Evolutionary conservation across 352 stramenopile species (phyloP).

Genomic region (Pelagophyceae sp.): DNA sequence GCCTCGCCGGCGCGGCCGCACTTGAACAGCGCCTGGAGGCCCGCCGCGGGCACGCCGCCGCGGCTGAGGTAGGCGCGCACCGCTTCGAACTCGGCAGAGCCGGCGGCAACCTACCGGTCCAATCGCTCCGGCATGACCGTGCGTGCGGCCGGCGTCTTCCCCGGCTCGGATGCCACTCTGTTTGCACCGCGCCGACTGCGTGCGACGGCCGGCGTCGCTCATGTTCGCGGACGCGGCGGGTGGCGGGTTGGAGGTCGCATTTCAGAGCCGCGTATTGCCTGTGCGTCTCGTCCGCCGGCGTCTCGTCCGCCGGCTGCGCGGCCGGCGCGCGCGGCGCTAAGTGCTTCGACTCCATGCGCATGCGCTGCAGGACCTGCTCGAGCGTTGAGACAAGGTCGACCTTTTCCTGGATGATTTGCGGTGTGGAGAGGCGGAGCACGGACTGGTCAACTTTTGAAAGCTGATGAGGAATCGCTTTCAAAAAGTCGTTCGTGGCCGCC

Average conservation of each 20-base stretch:
- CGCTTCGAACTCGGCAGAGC: neutral
- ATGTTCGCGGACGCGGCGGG: too few species aligned
- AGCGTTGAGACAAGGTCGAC: neutral
- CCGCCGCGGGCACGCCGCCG: neutral
- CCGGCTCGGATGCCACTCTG: too few species aligned
- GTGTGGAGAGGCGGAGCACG: neutral
- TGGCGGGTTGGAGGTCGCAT: neutral
- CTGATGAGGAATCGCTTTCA: conserved; percentile 6
- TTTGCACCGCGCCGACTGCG: too few species aligned
- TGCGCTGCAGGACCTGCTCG: neutral
- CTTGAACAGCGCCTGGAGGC: conserved; percentile 16
- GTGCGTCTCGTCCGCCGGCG: neutral
- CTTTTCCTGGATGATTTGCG: neutral
- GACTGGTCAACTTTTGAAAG: neutral
- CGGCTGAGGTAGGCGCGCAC: conserved; percentile 7
- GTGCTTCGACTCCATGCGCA: neutral
- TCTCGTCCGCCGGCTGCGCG: neutral
- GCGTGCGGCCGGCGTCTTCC: too few species aligned
- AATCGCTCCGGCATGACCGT: too few species aligned
- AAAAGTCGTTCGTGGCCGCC: conserved; percentile 26
- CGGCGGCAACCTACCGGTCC: too few species aligned
- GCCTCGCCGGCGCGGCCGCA: conserved; percentile 2
- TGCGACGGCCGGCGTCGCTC: too few species aligned
- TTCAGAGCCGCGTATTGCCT: conserved; percentile 20
- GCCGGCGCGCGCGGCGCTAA: neutral